phyloP scores from a whole-genome alignment of 2,329 filamentous ascomycete species.

The Pyrenophora seminiperda region DNA sequence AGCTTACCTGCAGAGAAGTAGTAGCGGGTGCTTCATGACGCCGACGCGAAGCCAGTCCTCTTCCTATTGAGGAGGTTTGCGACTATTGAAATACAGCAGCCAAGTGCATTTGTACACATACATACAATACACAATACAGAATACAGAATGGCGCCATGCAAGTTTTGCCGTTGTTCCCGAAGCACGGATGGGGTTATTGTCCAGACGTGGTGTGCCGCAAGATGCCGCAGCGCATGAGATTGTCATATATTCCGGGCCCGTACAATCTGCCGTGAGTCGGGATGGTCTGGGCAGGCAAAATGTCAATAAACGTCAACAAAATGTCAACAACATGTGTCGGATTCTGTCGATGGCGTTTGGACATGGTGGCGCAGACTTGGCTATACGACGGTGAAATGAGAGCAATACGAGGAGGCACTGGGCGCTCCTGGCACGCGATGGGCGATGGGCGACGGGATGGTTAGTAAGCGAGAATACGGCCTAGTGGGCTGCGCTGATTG shows the following conservation, averaged over 20 bases:
- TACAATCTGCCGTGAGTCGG: not conserved
- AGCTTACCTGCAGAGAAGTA: not conserved
- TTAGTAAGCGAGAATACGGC: not conserved
- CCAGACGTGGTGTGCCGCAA: conserved; percentile 16
- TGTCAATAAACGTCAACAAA: not conserved
- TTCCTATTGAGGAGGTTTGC: not conserved
- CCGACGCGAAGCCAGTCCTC: not conserved
- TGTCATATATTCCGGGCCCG: not conserved
- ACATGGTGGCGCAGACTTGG: not conserved
- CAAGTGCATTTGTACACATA: not conserved
- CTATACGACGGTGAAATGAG: not conserved
- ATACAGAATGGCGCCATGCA: conserved; percentile 4
- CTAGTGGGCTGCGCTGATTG: conserved; percentile 12
- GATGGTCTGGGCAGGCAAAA: not conserved
- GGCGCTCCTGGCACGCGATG: conserved; percentile 7
- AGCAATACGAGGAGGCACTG: conserved; percentile 11
- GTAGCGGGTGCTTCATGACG: not conserved
- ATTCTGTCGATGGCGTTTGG: not conserved
- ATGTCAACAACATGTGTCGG: not conserved
- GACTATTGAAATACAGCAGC: too few relatives aligned
- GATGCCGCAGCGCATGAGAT: conserved; percentile 9
- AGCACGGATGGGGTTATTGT: conserved; percentile 22
- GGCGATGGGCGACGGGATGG: conserved; percentile 9
- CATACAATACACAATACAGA: too few relatives aligned
- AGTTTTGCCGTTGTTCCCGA: conserved; percentile 10